Evolutionary conservation across 768 basidiomycete genomes (phyloP).

Genomic region (Termitomyces heimii): DNA sequence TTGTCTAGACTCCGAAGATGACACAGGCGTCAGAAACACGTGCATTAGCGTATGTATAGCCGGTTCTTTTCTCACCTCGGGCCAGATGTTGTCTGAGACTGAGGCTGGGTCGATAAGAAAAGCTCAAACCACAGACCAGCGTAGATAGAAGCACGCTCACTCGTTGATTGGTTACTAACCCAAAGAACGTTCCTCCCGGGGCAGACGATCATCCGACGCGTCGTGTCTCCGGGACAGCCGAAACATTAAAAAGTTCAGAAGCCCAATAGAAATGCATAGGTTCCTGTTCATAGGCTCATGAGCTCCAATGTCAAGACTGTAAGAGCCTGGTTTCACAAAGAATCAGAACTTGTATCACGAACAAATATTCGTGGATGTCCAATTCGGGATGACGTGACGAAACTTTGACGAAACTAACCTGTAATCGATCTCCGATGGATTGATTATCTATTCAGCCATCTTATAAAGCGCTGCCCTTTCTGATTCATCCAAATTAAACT

Average conservation of each 20-base stretch:
- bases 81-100: neutral
- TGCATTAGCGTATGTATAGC: neutral
- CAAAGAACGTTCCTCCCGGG: neutral
- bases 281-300: neutral
- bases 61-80: neutral
- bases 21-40: neutral
- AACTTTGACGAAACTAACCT: neutral
- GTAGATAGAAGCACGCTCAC: slow-evolving; percentile 5
- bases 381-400: slow-evolving; percentile 13
- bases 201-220: neutral
- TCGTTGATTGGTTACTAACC: neutral
- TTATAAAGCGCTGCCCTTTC: slow-evolving; percentile 13
- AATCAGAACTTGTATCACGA: neutral
- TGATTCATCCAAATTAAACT: slow-evolving; percentile 7
- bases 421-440: slow-evolving; percentile 21
- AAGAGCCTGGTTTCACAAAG: neutral
- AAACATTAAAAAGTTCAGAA: neutral
- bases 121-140: neutral
- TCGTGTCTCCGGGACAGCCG: neutral
- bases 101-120: neutral
- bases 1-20: neutral
- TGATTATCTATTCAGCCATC: slow-evolving; percentile 17
- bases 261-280: neutral
- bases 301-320: neutral
- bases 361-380: neutral